Evolutionary conservation across 805 yeast genomes (phyloP).

Genomic region (Lipomyces oligophaga): DNA sequence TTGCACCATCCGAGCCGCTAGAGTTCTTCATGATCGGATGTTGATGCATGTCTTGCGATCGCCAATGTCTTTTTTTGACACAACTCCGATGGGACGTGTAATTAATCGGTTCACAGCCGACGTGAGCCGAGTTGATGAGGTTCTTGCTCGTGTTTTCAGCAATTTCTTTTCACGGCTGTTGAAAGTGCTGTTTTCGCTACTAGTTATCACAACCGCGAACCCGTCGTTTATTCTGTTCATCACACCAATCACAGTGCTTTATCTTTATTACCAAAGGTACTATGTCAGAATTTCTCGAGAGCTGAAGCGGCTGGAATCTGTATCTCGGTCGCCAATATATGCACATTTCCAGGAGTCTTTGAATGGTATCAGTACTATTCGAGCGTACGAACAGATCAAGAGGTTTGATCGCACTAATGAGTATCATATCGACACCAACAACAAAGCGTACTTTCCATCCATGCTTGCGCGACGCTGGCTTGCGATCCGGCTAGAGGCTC

Average conservation of each 20-base stretch:
- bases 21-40: constrained; percentile 67
- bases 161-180: constrained; percentile 38
- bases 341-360: constrained; percentile 79
- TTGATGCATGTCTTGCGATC: constrained; percentile 70
- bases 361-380: constrained; percentile 69
- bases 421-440: constrained; percentile 67
- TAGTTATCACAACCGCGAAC: constrained; percentile 78
- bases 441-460: constrained; percentile 89
- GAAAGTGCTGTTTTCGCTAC: constrained; percentile 54
- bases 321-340: constrained; percentile 70
- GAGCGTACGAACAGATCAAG: constrained; percentile 62
- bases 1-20: constrained; percentile 72
- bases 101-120: constrained; percentile 88
- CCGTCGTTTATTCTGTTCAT: constrained; percentile 77
- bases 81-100: constrained; percentile 90
- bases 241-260: constrained; percentile 62
- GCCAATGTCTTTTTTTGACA: constrained; percentile 93
- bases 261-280: constrained; percentile 64
- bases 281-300: constrained; percentile 72
- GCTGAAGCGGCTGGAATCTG: constrained; percentile 65
- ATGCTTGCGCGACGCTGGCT: constrained; percentile 95
- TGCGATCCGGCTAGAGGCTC: constrained; percentile 84
- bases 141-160: constrained; percentile 41
- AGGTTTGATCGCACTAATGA: constrained; percentile 57
- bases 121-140: constrained; percentile 81